Conservation (phyloP, 805 yeast genomes). For the Starmera caribaea region DNA sequence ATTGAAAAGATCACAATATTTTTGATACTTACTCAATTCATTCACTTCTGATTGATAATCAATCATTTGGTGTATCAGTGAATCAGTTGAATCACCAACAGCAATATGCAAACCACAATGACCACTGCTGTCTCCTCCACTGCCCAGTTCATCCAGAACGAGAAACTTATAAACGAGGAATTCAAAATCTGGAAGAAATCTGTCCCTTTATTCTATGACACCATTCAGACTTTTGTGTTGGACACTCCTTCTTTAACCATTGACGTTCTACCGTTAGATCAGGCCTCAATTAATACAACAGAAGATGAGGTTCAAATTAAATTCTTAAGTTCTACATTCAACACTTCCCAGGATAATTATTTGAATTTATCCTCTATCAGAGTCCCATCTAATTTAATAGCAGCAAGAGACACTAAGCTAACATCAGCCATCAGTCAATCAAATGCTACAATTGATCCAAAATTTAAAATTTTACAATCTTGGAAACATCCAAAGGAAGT, state of each 20-base stretch:
- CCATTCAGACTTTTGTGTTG: conserved; percentile 49
- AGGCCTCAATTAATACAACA: no score
- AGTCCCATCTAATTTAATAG: conserved; percentile 34
- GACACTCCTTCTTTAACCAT: conserved; percentile 51
- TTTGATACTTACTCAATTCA: no score
- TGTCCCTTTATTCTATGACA: conserved; percentile 66
- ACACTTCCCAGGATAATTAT: conserved; percentile 28
- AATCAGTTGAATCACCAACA: neutral
- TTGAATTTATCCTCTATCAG: conserved; percentile 30
- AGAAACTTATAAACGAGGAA: conserved; percentile 66
- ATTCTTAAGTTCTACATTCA: conserved; percentile 40
- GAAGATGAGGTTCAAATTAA: conserved; percentile 20
- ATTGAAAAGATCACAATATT: no score
- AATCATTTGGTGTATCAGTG: conserved; percentile 2
- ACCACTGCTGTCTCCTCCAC: conserved; percentile 5
- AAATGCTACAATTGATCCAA: conserved; percentile 24
- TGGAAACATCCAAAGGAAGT: conserved; percentile 58
- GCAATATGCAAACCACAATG: neutral
- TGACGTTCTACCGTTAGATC: conserved; percentile 37
- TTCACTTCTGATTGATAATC: no score
- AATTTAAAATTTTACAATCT: conserved; percentile 24
- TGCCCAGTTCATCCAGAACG: conserved; percentile 41
- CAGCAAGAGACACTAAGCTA: conserved; percentile 19
- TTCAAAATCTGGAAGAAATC: conserved; percentile 78
- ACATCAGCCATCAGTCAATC: conserved; percentile 20